Percentiles rank a stretch among this genome's conserved stretches.
phyloP scores from a whole-genome alignment of 2,329 filamentous ascomycete species.

The Trichoderma sp. region DNA sequence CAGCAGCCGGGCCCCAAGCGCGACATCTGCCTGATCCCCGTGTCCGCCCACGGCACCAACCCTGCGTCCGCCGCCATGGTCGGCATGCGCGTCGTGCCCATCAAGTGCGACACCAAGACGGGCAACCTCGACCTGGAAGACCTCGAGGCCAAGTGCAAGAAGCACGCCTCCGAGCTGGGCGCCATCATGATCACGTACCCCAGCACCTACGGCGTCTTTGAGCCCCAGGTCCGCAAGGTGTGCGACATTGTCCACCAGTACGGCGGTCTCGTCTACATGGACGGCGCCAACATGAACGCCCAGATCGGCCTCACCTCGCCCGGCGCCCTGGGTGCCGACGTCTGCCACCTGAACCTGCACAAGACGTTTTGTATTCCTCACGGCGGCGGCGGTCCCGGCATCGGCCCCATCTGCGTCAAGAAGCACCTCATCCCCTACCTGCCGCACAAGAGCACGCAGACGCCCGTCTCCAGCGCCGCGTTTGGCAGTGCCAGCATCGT shows the following conservation, averaged over 20 bases:
- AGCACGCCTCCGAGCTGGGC: slow-evolving; percentile 80
- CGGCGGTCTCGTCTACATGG: slow-evolving; percentile 97
- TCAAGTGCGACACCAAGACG: slow-evolving; percentile 86
- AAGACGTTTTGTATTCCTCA: slow-evolving; percentile 99
- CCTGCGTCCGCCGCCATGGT: slow-evolving; percentile 94
- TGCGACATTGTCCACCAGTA: slow-evolving; percentile 84
- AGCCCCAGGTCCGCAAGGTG: slow-evolving; percentile 82
- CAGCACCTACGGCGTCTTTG: slow-evolving; percentile 92
- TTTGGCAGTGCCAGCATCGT: slow-evolving; percentile 90
- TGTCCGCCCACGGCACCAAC: slow-evolving; percentile 95
- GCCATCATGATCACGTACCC: slow-evolving; percentile 98
- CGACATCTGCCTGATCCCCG: slow-evolving; percentile 91
- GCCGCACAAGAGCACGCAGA: slow-evolving; percentile 41
- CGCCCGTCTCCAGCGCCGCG: slow-evolving; percentile 76
- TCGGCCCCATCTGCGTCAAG: slow-evolving; percentile 92
- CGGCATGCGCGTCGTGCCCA: slow-evolving; percentile 87
- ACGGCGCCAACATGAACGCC: slow-evolving; percentile 97
- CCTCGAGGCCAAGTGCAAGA: slow-evolving; percentile 83
- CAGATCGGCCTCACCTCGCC: slow-evolving; percentile 95
- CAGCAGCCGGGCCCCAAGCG: slow-evolving; percentile 68
- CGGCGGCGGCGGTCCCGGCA: slow-evolving; percentile 89
- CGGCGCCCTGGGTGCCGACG: slow-evolving; percentile 92
- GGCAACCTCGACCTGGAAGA: slow-evolving; percentile 89
- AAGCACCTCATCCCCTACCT: slow-evolving; percentile 75
- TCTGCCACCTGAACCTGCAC: slow-evolving; percentile 96